Percentiles rank a stretch among this genome's conserved stretches.
Evolutionary conservation across 129 eudicot genomes (phyloP).

Genomic region (Solidago caesia): DNA sequence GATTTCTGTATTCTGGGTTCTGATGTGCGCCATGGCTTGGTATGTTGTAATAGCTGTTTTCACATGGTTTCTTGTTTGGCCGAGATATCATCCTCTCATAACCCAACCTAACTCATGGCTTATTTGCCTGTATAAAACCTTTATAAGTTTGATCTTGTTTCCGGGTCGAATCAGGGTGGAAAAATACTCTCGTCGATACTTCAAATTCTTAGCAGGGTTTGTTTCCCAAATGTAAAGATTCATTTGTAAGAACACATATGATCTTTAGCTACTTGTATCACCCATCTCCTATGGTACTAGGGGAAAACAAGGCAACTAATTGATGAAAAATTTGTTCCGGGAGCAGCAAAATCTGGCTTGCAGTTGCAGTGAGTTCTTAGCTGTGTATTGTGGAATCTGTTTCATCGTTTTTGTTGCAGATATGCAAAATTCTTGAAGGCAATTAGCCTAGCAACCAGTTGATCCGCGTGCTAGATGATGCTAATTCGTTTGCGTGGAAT

Average conservation of each 20-base stretch:
- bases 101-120: background rate
- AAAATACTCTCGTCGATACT: conserved; percentile 17
- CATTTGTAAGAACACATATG: conserved; percentile 7
- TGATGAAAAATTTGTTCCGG: too few relatives aligned
- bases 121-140: conserved; percentile 1
- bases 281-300: too few relatives aligned
- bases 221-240: conserved; percentile 15
- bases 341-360: too few relatives aligned
- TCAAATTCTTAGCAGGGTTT: conserved; percentile 4
- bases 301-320: too few relatives aligned
- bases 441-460: too few relatives aligned
- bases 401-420: too few relatives aligned
- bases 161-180: conserved; percentile 16
- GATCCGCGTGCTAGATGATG: too few relatives aligned
- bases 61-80: conserved; percentile 8
- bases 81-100: conserved; percentile 3
- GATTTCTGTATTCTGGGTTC: background rate
- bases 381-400: too few relatives aligned
- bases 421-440: too few relatives aligned
- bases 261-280: background rate
- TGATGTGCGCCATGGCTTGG: conserved; percentile 3
- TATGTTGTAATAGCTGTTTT: conserved; percentile 2
- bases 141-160: conserved; percentile 18
- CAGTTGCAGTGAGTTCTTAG: too few relatives aligned
- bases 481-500: too few relatives aligned